Percentiles rank a stretch among this genome's conserved stretches.
Evolutionary conservation across 495 filamentous ascomycete species (phyloP).

Genomic region (Annulohypoxylon stygium): DNA sequence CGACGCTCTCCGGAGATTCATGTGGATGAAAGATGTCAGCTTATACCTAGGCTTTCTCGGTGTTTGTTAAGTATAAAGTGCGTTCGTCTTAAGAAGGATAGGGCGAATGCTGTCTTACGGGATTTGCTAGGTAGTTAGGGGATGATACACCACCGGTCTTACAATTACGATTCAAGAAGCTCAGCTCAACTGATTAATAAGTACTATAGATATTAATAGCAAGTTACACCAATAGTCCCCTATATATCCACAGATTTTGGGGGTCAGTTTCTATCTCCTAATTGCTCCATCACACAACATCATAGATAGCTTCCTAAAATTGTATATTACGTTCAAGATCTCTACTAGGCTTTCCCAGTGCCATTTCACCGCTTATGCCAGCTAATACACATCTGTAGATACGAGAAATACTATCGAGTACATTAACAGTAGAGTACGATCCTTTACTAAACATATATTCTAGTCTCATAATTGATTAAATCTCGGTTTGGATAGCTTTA

Average conservation of each 20-base stretch:
- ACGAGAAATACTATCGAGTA: too few species aligned
- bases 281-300: neutral
- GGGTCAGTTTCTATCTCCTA: neutral
- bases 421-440: too few species aligned
- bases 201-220: neutral
- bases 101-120: neutral
- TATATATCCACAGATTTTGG: neutral
- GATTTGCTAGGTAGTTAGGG: conserved; percentile 7
- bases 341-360: neutral
- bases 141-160: neutral
- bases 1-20: neutral
- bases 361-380: neutral
- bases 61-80: neutral
- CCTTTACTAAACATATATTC: neutral
- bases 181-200: neutral
- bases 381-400: too few species aligned
- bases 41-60: neutral
- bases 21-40: neutral
- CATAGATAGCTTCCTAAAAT: neutral
- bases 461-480: too few species aligned
- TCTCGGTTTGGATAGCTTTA: too few species aligned
- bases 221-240: neutral
- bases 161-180: neutral
- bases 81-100: neutral
- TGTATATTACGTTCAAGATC: neutral